These are phyloP conservation scores for Apophysomyces ossiformis DNA, from an alignment of 371 early-diverging fungal species.

Conservation along the genomic window DNA sequence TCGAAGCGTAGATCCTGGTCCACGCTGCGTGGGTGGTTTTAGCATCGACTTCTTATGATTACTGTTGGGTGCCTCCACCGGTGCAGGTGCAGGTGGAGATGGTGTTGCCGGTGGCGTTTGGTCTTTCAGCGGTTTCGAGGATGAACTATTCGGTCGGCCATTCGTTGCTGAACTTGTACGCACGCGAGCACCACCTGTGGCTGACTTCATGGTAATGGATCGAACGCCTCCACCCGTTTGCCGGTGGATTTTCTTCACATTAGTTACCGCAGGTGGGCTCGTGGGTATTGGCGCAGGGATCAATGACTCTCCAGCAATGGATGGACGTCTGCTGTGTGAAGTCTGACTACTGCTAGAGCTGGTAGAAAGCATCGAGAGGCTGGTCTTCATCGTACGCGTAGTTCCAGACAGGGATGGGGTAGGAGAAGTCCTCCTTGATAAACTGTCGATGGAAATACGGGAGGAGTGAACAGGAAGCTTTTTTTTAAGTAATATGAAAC, in stretches of 20 bases:
- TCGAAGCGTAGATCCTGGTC: constrained; percentile 51
- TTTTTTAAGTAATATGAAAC: not conserved
- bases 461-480: constrained; percentile 36
- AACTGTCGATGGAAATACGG: constrained; percentile 31
- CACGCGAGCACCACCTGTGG: constrained; percentile 24
- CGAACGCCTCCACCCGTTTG: constrained; percentile 18
- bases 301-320: constrained; percentile 10
- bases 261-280: constrained; percentile 13
- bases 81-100: constrained; percentile 6
- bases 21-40: constrained; percentile 30
- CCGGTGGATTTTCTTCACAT: constrained; percentile 21
- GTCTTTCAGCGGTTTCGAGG: constrained; percentile 16
- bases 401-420: constrained; percentile 25
- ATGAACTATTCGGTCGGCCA: constrained; percentile 1
- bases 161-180: constrained; percentile 17
- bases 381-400: constrained; percentile 21
- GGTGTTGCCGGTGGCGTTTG: constrained; percentile 11
- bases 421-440: constrained; percentile 23
- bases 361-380: constrained; percentile 18
- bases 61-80: too few species aligned
- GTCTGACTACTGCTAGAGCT: constrained; percentile 11
- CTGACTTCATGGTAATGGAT: constrained; percentile 17
- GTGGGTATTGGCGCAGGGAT: not conserved
- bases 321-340: constrained; percentile 18
- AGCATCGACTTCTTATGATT: constrained; percentile 9